phyloP scores from a whole-genome alignment of 768 basidiomycete species.

The Nidula microcarpa region DNA sequence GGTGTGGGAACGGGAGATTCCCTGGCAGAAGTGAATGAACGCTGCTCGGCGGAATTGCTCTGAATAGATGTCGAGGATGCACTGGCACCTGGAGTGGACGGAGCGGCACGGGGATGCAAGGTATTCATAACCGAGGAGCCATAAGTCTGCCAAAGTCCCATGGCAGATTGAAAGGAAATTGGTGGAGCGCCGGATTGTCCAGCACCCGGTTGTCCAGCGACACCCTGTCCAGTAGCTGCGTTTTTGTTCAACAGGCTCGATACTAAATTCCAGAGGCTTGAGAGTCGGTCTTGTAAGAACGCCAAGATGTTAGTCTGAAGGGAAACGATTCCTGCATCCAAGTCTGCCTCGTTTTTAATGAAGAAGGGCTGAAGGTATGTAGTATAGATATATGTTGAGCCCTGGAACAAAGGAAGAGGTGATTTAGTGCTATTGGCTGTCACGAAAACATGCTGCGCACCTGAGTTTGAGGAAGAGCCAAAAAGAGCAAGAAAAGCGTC shows the following conservation, averaged over 20 bases:
- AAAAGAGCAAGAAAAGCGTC: constrained; percentile 63
- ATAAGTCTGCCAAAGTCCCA: constrained; percentile 37
- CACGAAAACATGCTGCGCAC: no score
- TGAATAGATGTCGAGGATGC: constrained; percentile 7
- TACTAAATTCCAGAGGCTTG: constrained; percentile 46
- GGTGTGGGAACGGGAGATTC: background rate
- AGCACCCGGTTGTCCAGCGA: no score
- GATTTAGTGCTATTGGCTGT: no score
- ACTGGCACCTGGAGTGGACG: constrained; percentile 8
- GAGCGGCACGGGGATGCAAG: constrained; percentile 1
- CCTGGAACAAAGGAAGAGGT: constrained; percentile 34
- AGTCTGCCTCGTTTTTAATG: constrained; percentile 49
- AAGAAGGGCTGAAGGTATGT: constrained; percentile 62
- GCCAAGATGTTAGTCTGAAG: constrained; percentile 49
- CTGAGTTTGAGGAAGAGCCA: constrained; percentile 69
- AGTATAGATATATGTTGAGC: constrained; percentile 63
- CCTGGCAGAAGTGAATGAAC: background rate
- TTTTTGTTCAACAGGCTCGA: no score
- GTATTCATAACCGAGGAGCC: constrained; percentile 30
- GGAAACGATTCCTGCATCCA: constrained; percentile 56
- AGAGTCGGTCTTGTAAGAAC: constrained; percentile 53
- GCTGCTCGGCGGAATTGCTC: background rate
- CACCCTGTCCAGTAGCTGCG: no score
- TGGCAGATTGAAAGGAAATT: constrained; percentile 23
- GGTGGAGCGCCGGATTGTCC: background rate